Evolutionary conservation across 176 grass and related monocot genomes (phyloP).

Genomic region (Aegilops tauschii): DNA sequence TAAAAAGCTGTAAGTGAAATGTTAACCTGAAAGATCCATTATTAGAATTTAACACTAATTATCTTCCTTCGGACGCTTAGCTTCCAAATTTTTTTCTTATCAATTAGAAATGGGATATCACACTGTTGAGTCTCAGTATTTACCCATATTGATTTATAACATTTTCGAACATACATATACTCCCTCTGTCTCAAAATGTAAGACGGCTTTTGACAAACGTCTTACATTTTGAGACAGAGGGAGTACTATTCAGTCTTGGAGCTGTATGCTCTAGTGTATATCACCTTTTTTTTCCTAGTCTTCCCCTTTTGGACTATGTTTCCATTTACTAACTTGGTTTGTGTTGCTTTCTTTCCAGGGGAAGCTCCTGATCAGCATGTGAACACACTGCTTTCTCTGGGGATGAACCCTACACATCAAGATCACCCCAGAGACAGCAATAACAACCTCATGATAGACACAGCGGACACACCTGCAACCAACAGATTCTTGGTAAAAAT

Average conservation of each 20-base stretch:
- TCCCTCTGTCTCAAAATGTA: too few relatives aligned
- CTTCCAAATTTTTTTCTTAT: not conserved
- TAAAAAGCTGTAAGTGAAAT: not conserved
- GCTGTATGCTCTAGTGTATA: not conserved
- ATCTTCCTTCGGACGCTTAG: not conserved
- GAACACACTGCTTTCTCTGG: slow-evolving; percentile 39
- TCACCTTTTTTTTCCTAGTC: not conserved
- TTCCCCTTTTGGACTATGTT: not conserved
- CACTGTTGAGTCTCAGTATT: not conserved
- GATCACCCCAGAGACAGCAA: not conserved
- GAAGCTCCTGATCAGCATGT: slow-evolving; percentile 47
- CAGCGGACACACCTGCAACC: slow-evolving; percentile 12
- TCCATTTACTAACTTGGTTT: slow-evolving; percentile 2
- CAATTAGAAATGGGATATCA: not conserved
- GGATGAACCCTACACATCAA: slow-evolving; percentile 32
- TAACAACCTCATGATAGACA: not conserved
- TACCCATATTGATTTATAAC: not conserved
- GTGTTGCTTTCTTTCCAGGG: slow-evolving; percentile 33
- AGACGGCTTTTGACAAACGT: too few relatives aligned
- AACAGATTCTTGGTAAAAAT: not conserved
- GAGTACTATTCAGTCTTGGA: not conserved
- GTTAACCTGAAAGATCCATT: not conserved
- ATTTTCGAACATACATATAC: not conserved
- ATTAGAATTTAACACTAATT: not conserved
- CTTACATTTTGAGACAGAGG: too few relatives aligned